Conservation (phyloP, 2,329 filamentous ascomycete genomes). For the Anthostomella pinea region DNA sequence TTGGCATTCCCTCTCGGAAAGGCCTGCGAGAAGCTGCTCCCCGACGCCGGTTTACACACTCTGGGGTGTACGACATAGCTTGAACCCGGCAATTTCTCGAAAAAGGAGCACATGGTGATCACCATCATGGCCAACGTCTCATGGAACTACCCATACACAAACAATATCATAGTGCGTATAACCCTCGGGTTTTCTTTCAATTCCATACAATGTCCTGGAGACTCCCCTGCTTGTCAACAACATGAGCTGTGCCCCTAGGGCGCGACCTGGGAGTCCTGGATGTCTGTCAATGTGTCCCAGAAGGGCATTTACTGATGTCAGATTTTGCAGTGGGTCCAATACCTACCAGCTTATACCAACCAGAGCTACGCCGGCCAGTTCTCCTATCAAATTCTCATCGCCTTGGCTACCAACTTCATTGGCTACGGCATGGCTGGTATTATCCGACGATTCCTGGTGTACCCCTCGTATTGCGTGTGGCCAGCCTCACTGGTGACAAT, state of each 20-base stretch:
- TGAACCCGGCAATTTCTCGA: constrained; percentile 43
- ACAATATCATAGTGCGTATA: constrained; percentile 48
- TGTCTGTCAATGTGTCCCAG: no score
- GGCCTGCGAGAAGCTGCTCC: constrained; percentile 47
- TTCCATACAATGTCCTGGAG: no score
- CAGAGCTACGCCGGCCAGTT: constrained; percentile 47
- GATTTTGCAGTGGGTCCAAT: constrained; percentile 53
- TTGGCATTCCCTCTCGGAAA: constrained; percentile 55
- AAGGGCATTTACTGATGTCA: no score
- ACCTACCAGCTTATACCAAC: constrained; percentile 48
- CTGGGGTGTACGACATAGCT: constrained; percentile 34
- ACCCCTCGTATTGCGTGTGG: constrained; percentile 50
- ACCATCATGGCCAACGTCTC: constrained; percentile 61
- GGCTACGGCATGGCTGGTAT: constrained; percentile 54
- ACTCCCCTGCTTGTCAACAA: no score
- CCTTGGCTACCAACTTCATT: constrained; percentile 51
- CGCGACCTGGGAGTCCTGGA: no score
- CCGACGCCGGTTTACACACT: constrained; percentile 48
- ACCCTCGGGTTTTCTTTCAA: no score
- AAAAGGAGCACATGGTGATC: constrained; percentile 59
- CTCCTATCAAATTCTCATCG: constrained; percentile 49
- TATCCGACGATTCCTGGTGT: constrained; percentile 47
- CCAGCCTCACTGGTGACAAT: constrained; percentile 46
- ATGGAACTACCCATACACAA: constrained; percentile 45
- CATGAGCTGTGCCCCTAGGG: no score